Base-by-base conservation (phyloP, 352 stramenopile genomes). In the Phytophthora rubi region DNA sequence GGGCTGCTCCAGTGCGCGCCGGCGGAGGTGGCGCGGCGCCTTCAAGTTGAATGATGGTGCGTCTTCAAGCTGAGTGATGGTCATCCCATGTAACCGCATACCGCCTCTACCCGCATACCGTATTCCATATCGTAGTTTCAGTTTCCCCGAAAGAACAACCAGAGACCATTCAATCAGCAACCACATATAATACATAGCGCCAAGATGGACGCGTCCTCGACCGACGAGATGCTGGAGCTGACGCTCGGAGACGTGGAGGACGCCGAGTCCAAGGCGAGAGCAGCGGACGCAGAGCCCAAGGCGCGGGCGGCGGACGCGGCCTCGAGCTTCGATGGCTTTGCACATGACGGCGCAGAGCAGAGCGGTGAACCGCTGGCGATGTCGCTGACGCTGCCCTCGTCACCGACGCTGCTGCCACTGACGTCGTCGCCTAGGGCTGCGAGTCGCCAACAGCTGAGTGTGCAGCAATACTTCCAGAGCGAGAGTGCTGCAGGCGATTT, bases 371-470 rank as follows among this genome's bases (percentile, higher is more conserved):
- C 54, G 39, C 52, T 70, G 15, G 55, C 59, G 10, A 76, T 84
- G 68, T 63, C 74, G 23, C 62, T 86, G n/a, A 71, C 79, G 39
- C 61, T 89, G 51, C 79, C 81, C 0, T 59, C 67, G 47, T 89
- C 81, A 12, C 81, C 81, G 6, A 78, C 79, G 32, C 66, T 89
- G 18, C 64, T 89, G 33, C 81, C 80, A 23, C 67, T 89, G 16
- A n/a, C 62, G 2, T 69, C 75, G 6, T 83, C 77, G 3, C 79
- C 73, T 0, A 30, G 49, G 1, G 58, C 62, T 6, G 65, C 65
- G n/a, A 64, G 76, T 9, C 45, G 44, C 18, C 64, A 73, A 0
- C 72, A 73, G 37, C 42, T 79, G 2, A 76, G 45, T 30, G 73
- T 85, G 23, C 73, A 83, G 32, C 65, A 72, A 16, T 88, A 88